Percentiles rank a stretch among this genome's conserved stretches.
phyloP scores from a whole-genome alignment of 192 early-diverging fungal genomes.

The Entomortierella lignicola region DNA sequence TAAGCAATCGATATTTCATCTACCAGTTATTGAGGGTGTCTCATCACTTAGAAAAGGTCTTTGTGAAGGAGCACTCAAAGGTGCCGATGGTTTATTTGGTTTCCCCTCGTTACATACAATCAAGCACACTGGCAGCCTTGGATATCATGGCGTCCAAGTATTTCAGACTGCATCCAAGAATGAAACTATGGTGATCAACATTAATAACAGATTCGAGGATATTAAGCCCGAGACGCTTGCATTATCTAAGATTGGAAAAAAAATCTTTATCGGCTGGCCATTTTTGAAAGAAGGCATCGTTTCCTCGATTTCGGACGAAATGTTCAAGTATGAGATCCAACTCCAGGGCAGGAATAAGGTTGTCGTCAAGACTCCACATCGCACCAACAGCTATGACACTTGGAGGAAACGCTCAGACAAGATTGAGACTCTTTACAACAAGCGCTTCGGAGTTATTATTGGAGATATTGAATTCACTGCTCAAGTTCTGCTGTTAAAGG shows the following conservation, averaged over 20 bases:
- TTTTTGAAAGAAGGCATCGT: slow-evolving; percentile 87
- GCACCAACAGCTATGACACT: slow-evolving; percentile 52
- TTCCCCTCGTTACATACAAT: slow-evolving; percentile 92
- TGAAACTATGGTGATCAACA: slow-evolving; percentile 77
- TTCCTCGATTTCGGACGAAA: slow-evolving; percentile 77
- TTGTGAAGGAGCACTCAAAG: slow-evolving; percentile 69
- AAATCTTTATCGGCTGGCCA: slow-evolving; percentile 85
- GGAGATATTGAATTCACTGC: slow-evolving; percentile 73
- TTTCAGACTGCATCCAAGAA: slow-evolving; percentile 70
- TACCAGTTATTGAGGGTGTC: slow-evolving; percentile 71
- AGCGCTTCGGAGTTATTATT: slow-evolving; percentile 77
- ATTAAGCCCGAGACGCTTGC: slow-evolving; percentile 68
- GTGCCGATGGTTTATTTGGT: slow-evolving; percentile 76
- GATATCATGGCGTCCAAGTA: slow-evolving; percentile 84
- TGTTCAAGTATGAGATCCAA: slow-evolving; percentile 67
- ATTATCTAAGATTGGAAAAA: slow-evolving; percentile 63
- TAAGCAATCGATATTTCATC: slow-evolving; percentile 58
- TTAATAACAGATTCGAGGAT: slow-evolving; percentile 65
- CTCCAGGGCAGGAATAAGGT: slow-evolving; percentile 60
- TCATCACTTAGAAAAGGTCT: slow-evolving; percentile 69
- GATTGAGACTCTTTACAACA: slow-evolving; percentile 72
- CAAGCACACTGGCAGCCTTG: slow-evolving; percentile 74
- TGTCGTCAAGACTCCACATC: slow-evolving; percentile 56
- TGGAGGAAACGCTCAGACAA: slow-evolving; percentile 72
- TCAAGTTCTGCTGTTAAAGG: slow-evolving; percentile 70